Evolutionary conservation across 192 early-diverging fungal genomes (phyloP).

Genomic region (Umbelopsis sp.): DNA sequence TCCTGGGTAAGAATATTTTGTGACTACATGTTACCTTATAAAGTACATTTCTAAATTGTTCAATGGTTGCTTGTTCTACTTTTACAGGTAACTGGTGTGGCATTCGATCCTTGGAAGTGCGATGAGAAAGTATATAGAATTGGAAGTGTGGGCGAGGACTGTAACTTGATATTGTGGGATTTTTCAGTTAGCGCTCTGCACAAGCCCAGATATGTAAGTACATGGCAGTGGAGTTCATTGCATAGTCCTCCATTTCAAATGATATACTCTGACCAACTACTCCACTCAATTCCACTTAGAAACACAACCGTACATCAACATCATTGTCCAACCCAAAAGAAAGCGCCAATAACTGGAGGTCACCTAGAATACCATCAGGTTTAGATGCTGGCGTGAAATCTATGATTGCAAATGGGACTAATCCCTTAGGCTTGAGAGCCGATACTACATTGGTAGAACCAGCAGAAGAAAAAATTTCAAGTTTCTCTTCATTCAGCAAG

Average conservation of each 20-base stretch:
- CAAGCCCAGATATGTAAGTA: conserved; percentile 66
- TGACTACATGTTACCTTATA: no score
- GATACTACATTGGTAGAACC: background rate
- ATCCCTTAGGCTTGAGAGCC: background rate
- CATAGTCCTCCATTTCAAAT: background rate
- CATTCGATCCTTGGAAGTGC: conserved; percentile 83
- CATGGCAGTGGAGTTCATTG: no score
- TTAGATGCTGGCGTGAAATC: background rate
- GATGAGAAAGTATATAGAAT: conserved; percentile 83
- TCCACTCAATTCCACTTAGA: background rate
- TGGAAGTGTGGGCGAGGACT: conserved; percentile 90
- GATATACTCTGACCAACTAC: background rate
- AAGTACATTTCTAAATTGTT: no score
- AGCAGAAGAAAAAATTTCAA: background rate
- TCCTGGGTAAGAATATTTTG: conserved; percentile 69
- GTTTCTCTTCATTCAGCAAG: background rate
- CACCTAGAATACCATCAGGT: background rate
- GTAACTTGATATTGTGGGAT: conserved; percentile 89
- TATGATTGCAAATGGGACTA: background rate
- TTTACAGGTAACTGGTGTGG: conserved; percentile 57
- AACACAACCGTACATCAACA: background rate
- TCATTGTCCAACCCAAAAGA: conserved; percentile 1
- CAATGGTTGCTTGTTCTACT: background rate
- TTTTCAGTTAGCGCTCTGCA: conserved; percentile 80
- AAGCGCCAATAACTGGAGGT: background rate